These are phyloP conservation scores for Candida methanosorbosa DNA, from an alignment of 805 yeast species.

Conservation along the genomic window DNA sequence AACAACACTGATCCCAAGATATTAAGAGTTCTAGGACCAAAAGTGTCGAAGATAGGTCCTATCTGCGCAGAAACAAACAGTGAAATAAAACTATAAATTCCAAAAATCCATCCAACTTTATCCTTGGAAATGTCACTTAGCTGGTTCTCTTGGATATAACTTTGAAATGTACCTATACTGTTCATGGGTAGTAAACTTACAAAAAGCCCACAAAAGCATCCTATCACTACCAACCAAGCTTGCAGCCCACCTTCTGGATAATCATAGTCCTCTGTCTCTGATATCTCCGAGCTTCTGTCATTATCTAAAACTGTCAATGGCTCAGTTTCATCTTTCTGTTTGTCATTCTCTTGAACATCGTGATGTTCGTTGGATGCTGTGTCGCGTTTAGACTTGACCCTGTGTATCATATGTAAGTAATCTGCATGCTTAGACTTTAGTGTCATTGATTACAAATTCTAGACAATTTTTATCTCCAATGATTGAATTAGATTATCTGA, in stretches of 20 bases:
- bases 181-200: constrained; percentile 28
- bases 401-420: too few relatives aligned
- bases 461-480: too few relatives aligned
- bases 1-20: constrained; percentile 23
- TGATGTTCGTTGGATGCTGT: too few relatives aligned
- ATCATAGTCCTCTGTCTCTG: constrained; percentile 9
- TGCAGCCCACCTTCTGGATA: constrained; percentile 29
- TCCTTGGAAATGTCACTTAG: constrained; percentile 20
- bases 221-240: constrained; percentile 28
- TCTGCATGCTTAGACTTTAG: too few relatives aligned
- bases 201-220: constrained; percentile 26
- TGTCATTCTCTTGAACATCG: too few relatives aligned
- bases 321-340: neutral
- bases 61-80: constrained; percentile 22
- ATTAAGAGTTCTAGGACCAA: constrained; percentile 23
- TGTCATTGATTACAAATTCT: too few relatives aligned
- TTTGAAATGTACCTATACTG: constrained; percentile 31
- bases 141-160: constrained; percentile 31
- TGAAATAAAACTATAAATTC: constrained; percentile 27
- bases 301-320: neutral
- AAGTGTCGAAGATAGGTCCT: constrained; percentile 30
- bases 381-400: too few relatives aligned
- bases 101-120: constrained; percentile 32
- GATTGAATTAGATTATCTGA: too few relatives aligned
- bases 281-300: too few relatives aligned